phyloP scores from a whole-genome alignment of 2,329 filamentous ascomycete species.

The Diaporthe sp. region DNA sequence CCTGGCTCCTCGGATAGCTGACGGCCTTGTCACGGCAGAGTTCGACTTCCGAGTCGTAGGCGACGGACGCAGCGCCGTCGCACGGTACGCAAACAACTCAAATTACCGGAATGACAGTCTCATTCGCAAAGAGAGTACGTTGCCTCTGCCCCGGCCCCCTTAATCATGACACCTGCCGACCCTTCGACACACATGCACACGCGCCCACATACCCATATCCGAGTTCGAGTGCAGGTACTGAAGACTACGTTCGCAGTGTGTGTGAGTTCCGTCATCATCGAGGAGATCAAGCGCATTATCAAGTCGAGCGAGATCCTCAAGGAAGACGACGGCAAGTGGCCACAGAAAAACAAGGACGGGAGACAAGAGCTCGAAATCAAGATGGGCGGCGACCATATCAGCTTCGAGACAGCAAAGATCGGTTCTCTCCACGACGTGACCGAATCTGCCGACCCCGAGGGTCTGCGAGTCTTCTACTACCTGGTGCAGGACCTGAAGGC shows the following conservation, averaged over 20 bases:
- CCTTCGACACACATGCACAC: neutral
- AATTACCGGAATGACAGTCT: constrained; percentile 99
- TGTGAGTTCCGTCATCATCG: constrained; percentile 89
- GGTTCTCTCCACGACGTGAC: constrained; percentile 97
- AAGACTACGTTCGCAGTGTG: constrained; percentile 77
- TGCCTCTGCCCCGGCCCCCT: neutral
- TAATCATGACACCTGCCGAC: neutral
- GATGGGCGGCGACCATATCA: constrained; percentile 94
- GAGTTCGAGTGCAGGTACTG: neutral
- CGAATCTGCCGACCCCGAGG: constrained; percentile 95
- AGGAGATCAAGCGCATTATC: constrained; percentile 97
- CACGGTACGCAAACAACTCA: constrained; percentile 98
- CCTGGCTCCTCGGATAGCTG: constrained; percentile 27
- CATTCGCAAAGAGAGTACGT: constrained; percentile 98
- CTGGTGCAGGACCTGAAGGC: constrained; percentile 98
- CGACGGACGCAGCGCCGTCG: constrained; percentile 92
- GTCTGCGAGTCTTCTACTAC: constrained; percentile 97
- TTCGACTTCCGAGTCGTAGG: constrained; percentile 96
- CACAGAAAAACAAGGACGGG: constrained; percentile 99
- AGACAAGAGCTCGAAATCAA: constrained; percentile 96
- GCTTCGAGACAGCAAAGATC: constrained; percentile 99
- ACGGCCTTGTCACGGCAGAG: constrained; percentile 68
- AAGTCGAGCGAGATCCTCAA: constrained; percentile 98
- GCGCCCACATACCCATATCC: neutral
- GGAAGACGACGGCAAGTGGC: constrained; percentile 99